phyloP scores from a whole-genome alignment of 139 green algal species.

The Dunaliella sp. region DNA sequence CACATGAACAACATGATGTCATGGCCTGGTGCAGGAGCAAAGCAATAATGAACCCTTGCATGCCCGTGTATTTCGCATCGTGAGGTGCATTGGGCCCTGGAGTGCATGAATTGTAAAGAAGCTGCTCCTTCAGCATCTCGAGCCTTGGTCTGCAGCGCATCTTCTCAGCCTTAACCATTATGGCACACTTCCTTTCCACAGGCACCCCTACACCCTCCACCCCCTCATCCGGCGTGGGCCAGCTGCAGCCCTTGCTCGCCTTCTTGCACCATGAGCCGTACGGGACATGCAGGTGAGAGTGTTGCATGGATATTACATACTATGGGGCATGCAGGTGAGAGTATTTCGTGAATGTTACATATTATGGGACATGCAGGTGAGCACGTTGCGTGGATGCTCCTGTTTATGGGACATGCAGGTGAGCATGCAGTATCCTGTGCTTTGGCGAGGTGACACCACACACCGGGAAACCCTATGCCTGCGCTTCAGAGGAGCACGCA shows the following conservation, averaged over 20 bases:
- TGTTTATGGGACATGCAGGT: neutral
- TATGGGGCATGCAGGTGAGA: neutral
- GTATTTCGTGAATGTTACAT: neutral
- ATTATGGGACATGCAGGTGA: neutral
- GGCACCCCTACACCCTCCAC: conserved; percentile 72
- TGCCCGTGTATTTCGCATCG: too few species aligned
- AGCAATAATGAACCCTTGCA: too few species aligned
- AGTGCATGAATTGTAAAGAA: too few species aligned
- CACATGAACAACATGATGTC: too few species aligned
- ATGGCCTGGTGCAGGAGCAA: too few species aligned
- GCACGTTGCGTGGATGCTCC: neutral
- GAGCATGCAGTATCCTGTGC: neutral
- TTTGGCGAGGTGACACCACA: too few species aligned
- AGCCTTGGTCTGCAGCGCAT: too few species aligned
- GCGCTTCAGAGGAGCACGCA: too few species aligned
- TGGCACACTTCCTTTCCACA: conserved; percentile 30
- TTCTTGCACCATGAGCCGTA: conserved; percentile 75
- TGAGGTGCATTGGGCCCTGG: too few species aligned
- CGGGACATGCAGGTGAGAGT: neutral
- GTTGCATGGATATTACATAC: neutral
- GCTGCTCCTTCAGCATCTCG: too few species aligned
- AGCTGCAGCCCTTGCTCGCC: conserved; percentile 86
- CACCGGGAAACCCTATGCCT: too few species aligned
- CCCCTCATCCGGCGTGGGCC: conserved; percentile 31
- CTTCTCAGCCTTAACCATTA: too few species aligned